phyloP scores from a whole-genome alignment of 176 grass and related monocot genomes.

The Eleusine coracana region DNA sequence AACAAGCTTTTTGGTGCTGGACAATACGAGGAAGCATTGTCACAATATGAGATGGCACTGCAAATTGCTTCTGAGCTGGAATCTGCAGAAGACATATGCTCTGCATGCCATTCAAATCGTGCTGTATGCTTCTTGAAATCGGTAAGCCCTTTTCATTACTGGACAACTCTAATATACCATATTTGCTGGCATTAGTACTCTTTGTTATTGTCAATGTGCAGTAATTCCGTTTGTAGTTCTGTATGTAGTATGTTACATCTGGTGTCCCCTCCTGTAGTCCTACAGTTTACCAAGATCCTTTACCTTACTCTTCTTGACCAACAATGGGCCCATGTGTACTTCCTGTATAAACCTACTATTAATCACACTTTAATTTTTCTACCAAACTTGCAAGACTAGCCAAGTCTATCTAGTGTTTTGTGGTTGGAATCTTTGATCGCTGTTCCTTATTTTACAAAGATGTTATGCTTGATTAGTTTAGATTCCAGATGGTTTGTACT shows the following conservation, averaged over 20 bases:
- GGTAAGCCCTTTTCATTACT: constrained; percentile 43
- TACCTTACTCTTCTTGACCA: background rate
- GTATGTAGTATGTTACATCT: background rate
- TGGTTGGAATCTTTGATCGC: background rate
- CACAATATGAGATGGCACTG: constrained; percentile 66
- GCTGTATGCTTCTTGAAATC: constrained; percentile 89
- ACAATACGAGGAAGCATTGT: constrained; percentile 68
- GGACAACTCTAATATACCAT: background rate
- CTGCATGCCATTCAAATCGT: constrained; percentile 84
- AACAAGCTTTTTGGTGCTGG: constrained; percentile 75
- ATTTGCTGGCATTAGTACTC: background rate
- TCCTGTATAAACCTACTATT: background rate
- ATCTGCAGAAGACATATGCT: constrained; percentile 68
- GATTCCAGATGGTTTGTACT: background rate
- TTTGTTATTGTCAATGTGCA: constrained; percentile 25
- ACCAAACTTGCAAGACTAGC: background rate
- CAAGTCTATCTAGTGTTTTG: background rate
- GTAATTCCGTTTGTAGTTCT: background rate
- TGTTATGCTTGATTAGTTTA: background rate
- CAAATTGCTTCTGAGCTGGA: constrained; percentile 79
- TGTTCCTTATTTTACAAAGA: background rate
- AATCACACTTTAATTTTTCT: background rate
- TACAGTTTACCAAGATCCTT: background rate
- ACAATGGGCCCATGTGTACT: background rate
- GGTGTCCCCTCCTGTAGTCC: background rate